Evolutionary conservation across 768 basidiomycete genomes (phyloP), one percentile per base, ranked within the genome.

Genomic region (Mycena indigotica): DNA sequence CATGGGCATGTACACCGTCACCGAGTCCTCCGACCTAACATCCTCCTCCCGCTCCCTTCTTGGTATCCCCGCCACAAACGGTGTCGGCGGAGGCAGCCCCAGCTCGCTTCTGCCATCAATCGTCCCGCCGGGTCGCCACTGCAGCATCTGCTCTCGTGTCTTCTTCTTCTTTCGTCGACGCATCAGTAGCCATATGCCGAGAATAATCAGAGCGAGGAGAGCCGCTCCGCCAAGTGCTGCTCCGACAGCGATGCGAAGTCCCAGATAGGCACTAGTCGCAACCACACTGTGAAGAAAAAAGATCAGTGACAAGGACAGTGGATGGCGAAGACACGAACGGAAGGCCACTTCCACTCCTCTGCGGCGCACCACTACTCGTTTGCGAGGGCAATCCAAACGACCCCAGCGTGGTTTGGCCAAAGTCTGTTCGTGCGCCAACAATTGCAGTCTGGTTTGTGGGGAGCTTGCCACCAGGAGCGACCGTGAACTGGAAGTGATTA

Each of bases 361-460:
- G 8, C 32, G 32, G 17, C 8, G n/a, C n/a, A n/a, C 10, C 32
- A 17, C 32, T 35, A 35, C 32, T 35, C 17, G 32, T 35, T 35
- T 35, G 32, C 17, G 32, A n/a, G n/a, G n/a, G n/a, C n/a, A n/a
- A n/a, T n/a, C n/a, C n/a, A n/a, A 17, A 8, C 32, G 32, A 35
- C 17, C 8, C 17, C 32, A 17, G 17, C 17, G 32, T 35, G 10
- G 32, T 35, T 17, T 17, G 10, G 17, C 15, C 15, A 44, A 21
- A 44, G 8, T 16, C 41, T 12, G 19, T 48, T 15, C 35, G 8
- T 8, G 17, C 13, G 1, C 1, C 6, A 41, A 38, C 19, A 4
- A 52, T 24, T 10, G 55, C 58, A 6, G 58, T 57, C 21, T 52
- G 44, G 55, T 56, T 63, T 5, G 62, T 53, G 3, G 60, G 50